phyloP scores from a whole-genome alignment of 129 eudicot species.

The Smallanthus sonchifolius region DNA sequence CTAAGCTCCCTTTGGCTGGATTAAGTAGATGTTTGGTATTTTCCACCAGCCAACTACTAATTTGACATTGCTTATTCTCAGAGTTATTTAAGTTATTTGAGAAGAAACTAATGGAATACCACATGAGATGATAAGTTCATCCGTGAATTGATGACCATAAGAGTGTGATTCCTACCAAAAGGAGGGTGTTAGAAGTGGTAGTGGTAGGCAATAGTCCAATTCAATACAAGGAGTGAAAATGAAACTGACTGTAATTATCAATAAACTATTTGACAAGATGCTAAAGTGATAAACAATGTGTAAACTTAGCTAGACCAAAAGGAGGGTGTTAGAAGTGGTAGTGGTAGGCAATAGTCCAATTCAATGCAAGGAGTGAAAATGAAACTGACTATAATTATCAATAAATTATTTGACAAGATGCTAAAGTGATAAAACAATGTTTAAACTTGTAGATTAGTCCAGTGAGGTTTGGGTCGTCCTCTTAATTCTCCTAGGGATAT shows the following conservation, averaged over 20 bases:
- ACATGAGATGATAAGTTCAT: not conserved
- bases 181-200: conserved; percentile 10
- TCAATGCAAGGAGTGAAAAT: not conserved
- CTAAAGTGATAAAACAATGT: not conserved
- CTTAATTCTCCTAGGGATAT: not conserved
- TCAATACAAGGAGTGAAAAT: not conserved
- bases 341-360: not conserved
- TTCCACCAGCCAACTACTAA: not conserved
- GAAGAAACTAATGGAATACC: not conserved
- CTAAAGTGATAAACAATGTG: not conserved
- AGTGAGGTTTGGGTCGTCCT: not conserved
- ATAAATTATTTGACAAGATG: not conserved
- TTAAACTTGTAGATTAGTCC: not conserved
- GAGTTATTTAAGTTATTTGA: not conserved
- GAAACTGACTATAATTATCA: not conserved
- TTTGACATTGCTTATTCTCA: not conserved
- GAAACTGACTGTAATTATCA: not conserved
- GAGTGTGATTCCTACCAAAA: not conserved
- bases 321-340: conserved; percentile 10
- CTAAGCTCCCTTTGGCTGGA: not conserved
- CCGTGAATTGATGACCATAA: not conserved
- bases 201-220: not conserved
- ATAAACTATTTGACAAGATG: not conserved
- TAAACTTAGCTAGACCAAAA: too few species aligned
- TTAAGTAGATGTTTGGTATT: not conserved